These are phyloP conservation scores for Tylopilus sp. DNA, from an alignment of 768 basidiomycete genomes.

Conservation along the genomic window DNA sequence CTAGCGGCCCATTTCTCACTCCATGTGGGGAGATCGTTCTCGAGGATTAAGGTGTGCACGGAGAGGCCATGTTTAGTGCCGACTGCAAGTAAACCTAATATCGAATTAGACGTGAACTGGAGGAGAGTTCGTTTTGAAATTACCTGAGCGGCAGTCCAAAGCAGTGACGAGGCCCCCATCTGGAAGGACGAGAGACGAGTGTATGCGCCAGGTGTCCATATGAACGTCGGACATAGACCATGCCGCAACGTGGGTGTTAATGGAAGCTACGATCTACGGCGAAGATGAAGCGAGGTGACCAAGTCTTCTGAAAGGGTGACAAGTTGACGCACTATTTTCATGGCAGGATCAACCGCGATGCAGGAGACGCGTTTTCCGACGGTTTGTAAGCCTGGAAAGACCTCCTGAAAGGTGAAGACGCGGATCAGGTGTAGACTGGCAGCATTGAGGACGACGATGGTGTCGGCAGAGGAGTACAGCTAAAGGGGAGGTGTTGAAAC, in stretches of 20 bases:
- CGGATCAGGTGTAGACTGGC: conserved; percentile 59
- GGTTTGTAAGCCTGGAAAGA: conserved; percentile 60
- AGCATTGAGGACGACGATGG: conserved; percentile 71
- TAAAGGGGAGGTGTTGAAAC: conserved; percentile 27
- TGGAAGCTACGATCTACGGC: conserved; percentile 68
- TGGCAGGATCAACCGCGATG: conserved; percentile 69
- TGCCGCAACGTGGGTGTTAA: conserved; percentile 63
- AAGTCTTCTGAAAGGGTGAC: conserved; percentile 5
- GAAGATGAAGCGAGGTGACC: conserved; percentile 9
- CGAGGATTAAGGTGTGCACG: conserved; percentile 72
- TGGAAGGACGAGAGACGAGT: conserved; percentile 73
- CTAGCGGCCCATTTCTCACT: conserved; percentile 68
- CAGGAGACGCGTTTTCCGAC: conserved; percentile 48
- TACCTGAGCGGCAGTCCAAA: conserved; percentile 76
- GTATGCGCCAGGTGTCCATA: conserved; percentile 68
- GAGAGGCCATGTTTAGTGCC: conserved; percentile 59
- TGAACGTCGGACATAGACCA: conserved; percentile 74
- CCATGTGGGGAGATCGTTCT: conserved; percentile 84
- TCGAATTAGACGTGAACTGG: conserved; percentile 23
- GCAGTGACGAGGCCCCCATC: conserved; percentile 52
- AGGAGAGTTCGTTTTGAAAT: background rate
- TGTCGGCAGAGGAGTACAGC: conserved; percentile 72
- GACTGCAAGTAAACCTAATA: conserved; percentile 70
- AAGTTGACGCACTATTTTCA: conserved; percentile 67
- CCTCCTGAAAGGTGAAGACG: conserved; percentile 77